These are phyloP conservation scores for Solanum pennellii DNA, from an alignment of 257 asterid species.

Conservation along the genomic window DNA sequence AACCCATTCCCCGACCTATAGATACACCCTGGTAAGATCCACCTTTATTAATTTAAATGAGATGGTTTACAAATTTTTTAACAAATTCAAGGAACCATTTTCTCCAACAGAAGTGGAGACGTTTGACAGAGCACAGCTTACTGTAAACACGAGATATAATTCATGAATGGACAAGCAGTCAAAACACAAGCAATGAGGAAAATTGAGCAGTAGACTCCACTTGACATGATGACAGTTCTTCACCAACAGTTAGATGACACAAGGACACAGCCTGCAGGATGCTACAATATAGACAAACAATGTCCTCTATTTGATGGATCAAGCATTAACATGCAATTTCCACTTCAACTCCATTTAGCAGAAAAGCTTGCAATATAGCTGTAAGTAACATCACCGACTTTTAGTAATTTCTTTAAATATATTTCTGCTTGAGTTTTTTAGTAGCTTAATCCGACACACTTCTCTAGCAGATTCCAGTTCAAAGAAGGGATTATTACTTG, in stretches of 20 bases:
- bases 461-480: background rate
- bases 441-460: background rate
- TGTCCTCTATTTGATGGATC: background rate
- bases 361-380: background rate
- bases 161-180: background rate
- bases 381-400: background rate
- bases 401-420: background rate
- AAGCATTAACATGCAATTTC: background rate
- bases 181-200: background rate
- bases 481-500: background rate
- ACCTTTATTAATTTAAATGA: background rate
- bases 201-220: background rate
- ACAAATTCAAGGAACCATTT: background rate
- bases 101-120: background rate
- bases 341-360: background rate
- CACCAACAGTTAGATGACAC: background rate
- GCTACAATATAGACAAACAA: background rate
- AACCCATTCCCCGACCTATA: background rate
- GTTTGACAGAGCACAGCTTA: background rate
- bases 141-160: background rate
- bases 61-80: background rate
- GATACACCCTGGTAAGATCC: background rate
- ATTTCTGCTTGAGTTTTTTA: background rate
- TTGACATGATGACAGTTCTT: background rate
- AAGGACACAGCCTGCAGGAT: background rate